Conservation (phyloP, 2,329 filamentous ascomycete species). For the Pseudonectria foliicola region DNA sequence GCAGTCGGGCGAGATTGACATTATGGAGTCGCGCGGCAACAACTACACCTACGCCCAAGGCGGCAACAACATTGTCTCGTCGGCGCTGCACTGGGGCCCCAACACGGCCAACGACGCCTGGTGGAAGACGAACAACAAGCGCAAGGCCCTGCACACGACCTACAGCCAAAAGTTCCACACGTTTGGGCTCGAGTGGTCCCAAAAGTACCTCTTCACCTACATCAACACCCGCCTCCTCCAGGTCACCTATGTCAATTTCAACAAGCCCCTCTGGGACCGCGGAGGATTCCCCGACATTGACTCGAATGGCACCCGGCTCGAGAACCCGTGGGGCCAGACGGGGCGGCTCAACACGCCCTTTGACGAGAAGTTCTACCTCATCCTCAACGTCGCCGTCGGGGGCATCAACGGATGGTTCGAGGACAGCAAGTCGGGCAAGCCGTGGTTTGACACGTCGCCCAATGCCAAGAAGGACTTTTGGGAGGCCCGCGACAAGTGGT, state of each 20-base stretch:
- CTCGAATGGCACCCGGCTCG: constrained; percentile 57
- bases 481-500: constrained; percentile 58
- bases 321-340: constrained; percentile 57
- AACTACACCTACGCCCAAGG: constrained; percentile 69
- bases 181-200: constrained; percentile 77
- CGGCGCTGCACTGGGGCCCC: constrained; percentile 77
- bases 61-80: constrained; percentile 74
- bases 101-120: constrained; percentile 65
- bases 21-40: constrained; percentile 74
- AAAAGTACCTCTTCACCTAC: constrained; percentile 85
- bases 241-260: constrained; percentile 72
- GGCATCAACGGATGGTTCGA: constrained; percentile 79
- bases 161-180: constrained; percentile 65
- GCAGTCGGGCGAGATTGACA: constrained; percentile 75
- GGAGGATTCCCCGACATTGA: constrained; percentile 59
- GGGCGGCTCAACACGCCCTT: constrained; percentile 61
- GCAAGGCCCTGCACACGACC: constrained; percentile 65
- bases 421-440: constrained; percentile 64
- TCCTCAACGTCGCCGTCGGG: constrained; percentile 69
- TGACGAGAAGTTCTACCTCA: constrained; percentile 68
- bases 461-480: constrained; percentile 73
- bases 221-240: constrained; percentile 74
- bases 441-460: constrained; percentile 64
- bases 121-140: constrained; percentile 79
- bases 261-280: constrained; percentile 59